A percentile compares a stretch with the other conserved stretches of the same genome.
Evolutionary conservation across 2,329 filamentous ascomycete species (phyloP).

Genomic region (Cordyceps fumosorosea): DNA sequence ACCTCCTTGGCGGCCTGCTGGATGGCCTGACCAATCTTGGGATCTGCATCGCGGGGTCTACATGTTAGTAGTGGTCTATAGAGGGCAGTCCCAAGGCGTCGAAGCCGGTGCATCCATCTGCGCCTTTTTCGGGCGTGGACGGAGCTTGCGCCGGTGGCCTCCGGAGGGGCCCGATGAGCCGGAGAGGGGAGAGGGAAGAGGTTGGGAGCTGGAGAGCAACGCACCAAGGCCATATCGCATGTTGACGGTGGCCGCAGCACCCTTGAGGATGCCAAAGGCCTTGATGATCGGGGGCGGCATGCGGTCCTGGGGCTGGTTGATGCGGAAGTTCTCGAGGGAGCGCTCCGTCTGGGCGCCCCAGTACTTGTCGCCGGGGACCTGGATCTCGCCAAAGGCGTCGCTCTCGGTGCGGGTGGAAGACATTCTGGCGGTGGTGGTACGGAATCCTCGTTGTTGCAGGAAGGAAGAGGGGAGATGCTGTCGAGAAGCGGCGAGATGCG

Average conservation of each 20-base stretch:
- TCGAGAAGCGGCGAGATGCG: neutral
- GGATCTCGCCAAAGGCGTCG: conserved; percentile 96
- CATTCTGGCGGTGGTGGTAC: conserved; percentile 33
- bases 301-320: conserved; percentile 98
- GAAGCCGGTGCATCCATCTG: neutral
- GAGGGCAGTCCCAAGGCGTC: neutral
- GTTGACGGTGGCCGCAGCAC: conserved; percentile 91
- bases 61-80: conserved; percentile 34
- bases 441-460: conserved; percentile 14
- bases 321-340: conserved; percentile 94
- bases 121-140: conserved; percentile 5
- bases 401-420: conserved; percentile 71
- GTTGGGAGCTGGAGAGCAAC: conserved; percentile 16
- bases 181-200: neutral
- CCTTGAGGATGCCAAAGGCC: conserved; percentile 96
- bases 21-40: conserved; percentile 85
- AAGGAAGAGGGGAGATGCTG: neutral
- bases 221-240: conserved; percentile 81
- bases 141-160: neutral
- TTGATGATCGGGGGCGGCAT: conserved; percentile 90
- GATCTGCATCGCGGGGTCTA: conserved; percentile 35
- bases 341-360: conserved; percentile 98
- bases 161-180: neutral
- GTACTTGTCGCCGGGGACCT: conserved; percentile 89
- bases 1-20: conserved; percentile 93